Percentiles rank a stretch among this genome's conserved stretches.
Evolutionary conservation across 805 yeast species (phyloP).

Genomic region (Candida qinlingensis): DNA sequence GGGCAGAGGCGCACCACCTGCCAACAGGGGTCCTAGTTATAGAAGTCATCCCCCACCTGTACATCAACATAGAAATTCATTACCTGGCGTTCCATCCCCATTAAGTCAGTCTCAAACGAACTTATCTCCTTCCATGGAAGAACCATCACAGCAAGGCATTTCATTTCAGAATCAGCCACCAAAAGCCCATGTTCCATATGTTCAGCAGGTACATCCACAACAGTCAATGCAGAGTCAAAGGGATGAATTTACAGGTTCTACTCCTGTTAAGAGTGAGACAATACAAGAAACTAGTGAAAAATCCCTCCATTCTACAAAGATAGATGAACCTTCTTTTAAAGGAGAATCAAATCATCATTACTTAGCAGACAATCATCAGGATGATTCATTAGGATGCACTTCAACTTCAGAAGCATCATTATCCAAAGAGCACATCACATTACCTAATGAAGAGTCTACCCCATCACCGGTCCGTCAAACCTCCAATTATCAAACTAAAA

Average conservation of each 20-base stretch:
- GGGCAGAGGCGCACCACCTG: neutral
- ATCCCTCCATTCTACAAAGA: neutral
- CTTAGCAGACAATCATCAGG: constrained; percentile 20
- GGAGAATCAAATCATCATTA: constrained; percentile 16
- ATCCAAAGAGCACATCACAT: neutral
- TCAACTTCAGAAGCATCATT: constrained; percentile 4
- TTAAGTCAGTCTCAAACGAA: constrained; percentile 5
- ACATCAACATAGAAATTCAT: constrained; percentile 14
- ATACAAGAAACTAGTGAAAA: neutral
- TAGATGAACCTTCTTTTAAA: neutral
- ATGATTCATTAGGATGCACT: constrained; percentile 4
- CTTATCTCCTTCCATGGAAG: neutral
- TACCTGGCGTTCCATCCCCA: constrained; percentile 18
- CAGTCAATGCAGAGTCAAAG: too few species aligned
- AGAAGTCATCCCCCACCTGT: neutral
- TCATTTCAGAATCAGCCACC: constrained; percentile 5
- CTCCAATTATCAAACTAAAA: neutral
- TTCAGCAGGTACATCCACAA: neutral
- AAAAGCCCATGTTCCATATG: neutral
- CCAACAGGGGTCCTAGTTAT: neutral
- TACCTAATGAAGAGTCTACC: constrained; percentile 22
- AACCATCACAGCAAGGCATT: neutral
- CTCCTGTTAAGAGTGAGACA: neutral
- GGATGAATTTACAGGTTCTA: too few species aligned
- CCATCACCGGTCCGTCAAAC: constrained; percentile 15